phyloP scores from a whole-genome alignment of 2,329 filamentous ascomycete genomes.

The Neophaeococcomyces mojaviensis region DNA sequence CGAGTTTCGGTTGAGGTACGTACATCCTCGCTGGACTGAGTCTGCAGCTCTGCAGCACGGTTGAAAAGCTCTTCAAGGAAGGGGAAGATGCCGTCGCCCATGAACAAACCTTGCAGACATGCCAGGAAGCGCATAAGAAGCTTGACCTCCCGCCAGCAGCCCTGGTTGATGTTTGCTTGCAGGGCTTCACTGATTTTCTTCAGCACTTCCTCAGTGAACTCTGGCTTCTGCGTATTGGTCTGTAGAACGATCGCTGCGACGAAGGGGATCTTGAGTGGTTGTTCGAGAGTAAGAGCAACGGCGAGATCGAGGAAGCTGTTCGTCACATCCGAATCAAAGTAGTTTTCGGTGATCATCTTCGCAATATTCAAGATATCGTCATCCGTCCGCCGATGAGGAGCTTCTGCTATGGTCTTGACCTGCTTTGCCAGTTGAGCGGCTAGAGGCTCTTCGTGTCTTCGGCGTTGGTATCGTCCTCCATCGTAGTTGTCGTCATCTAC shows the following conservation, averaged over 20 bases:
- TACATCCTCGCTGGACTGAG: constrained; percentile 85
- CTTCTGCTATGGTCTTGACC: constrained; percentile 73
- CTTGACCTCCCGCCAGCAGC: constrained; percentile 87
- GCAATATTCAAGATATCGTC: constrained; percentile 71
- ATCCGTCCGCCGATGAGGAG: constrained; percentile 61
- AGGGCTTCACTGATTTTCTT: constrained; percentile 52
- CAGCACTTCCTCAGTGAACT: constrained; percentile 66
- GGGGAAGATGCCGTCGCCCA: constrained; percentile 77
- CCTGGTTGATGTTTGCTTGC: constrained; percentile 61
- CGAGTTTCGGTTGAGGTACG: constrained; percentile 30
- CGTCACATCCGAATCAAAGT: constrained; percentile 74
- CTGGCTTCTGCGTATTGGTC: constrained; percentile 68
- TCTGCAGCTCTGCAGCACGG: constrained; percentile 87
- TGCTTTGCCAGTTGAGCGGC: constrained; percentile 68
- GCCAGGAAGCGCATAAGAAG: constrained; percentile 80
- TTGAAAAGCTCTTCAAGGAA: constrained; percentile 84
- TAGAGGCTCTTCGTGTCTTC: constrained; percentile 66
- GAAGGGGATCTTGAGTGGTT: constrained; percentile 97
- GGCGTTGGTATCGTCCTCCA: constrained; percentile 64
- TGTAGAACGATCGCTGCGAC: constrained; percentile 75
- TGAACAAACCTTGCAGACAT: constrained; percentile 72
- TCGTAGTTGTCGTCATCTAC: constrained; percentile 54
- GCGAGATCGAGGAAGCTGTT: constrained; percentile 65
- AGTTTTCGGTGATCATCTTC: constrained; percentile 70
- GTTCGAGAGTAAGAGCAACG: constrained; percentile 73